phyloP scores from a whole-genome alignment of 371 early-diverging fungal species.

The Saksenaea vasiformis region DNA sequence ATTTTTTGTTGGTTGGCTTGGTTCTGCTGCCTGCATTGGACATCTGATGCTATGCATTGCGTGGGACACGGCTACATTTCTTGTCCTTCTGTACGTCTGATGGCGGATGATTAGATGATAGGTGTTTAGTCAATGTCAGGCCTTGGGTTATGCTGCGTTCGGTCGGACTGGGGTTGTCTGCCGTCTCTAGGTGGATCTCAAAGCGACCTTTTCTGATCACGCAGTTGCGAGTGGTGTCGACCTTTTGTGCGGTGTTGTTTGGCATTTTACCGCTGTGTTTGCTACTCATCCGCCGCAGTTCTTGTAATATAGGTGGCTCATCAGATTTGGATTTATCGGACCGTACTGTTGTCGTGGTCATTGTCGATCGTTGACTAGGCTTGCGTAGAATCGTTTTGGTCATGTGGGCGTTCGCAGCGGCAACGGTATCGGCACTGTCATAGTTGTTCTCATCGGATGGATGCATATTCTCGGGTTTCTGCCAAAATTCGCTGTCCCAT shows the following conservation, averaged over 20 bases:
- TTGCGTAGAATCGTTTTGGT: not conserved
- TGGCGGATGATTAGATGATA: not conserved
- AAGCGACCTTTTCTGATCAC: slow-evolving; percentile 46
- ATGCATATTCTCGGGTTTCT: slow-evolving; percentile 11
- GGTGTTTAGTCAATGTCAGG: not conserved
- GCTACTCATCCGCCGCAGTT: slow-evolving; percentile 22
- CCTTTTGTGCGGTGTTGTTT: not conserved
- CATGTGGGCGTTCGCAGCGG: not conserved
- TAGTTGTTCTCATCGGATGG: not conserved
- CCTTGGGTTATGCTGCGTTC: not conserved
- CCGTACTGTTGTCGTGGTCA: not conserved
- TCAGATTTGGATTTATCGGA: not conserved
- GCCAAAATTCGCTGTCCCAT: slow-evolving; percentile 23
- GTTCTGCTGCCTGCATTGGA: not conserved
- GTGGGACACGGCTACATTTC: not conserved
- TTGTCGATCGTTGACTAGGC: slow-evolving; percentile 5
- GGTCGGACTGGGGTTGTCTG: slow-evolving; percentile 9
- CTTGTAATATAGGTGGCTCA: slow-evolving; percentile 26
- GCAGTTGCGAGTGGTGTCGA: slow-evolving; percentile 16
- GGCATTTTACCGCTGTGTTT: not conserved
- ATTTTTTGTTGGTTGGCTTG: not conserved
- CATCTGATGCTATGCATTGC: not conserved
- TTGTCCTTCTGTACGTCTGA: not conserved
- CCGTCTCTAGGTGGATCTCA: slow-evolving; percentile 31
- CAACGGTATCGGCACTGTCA: not conserved